Base-by-base conservation (phyloP, 495 filamentous ascomycete species). In the Xylaria intraflava region DNA sequence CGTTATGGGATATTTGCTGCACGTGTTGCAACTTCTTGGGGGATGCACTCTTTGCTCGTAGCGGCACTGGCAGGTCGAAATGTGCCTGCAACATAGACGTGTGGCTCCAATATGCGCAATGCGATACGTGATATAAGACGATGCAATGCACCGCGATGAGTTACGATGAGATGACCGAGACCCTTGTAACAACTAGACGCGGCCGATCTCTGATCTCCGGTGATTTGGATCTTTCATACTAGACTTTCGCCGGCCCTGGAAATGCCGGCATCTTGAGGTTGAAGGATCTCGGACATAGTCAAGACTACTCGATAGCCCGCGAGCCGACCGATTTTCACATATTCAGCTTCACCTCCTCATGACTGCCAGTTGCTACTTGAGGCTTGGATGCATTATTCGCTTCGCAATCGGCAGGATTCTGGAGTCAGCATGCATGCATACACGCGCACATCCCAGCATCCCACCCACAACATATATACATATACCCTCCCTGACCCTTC, bases 391-490 rank as follows among this genome's bases (percentile, higher is more conserved):
- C 35, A 22, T 42, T 22, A 10, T 42, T 14, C 19, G 29, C 30
- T 47, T 30, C 45, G 35, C 45, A 23, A 20, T 35, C 30, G 30
- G 45, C 35, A 35, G 45, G 45, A 47, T 47, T 47, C 19, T 4
- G 19, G 45, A 47, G 45, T 36, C 29, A 20, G 31, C 46, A 38
- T 26, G 31, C 46, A 38, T 38, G 38, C 22, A 24, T 22, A 9
- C 39, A n/a, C 39, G 23, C 9, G 23, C 24, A n/a, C 16, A 44
- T 9, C 38, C 46, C 31, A 26, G 31, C 36, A 27, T 9, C 31
- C 31, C n/a, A n/a, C n/a, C n/a, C n/a, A n/a, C n/a, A n/a, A n/a
- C n/a, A n/a, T n/a, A n/a, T n/a, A n/a, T n/a, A n/a, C n/a, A n/a
- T n/a, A n/a, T n/a, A n/a, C n/a, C n/a, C n/a, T n/a, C n/a, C n/a